A percentile compares a stretch with the other conserved stretches of the same genome.
These are phyloP conservation scores for Stachybotrys elegans DNA, from an alignment of 2,329 filamentous ascomycete genomes.

Conservation along the genomic window DNA sequence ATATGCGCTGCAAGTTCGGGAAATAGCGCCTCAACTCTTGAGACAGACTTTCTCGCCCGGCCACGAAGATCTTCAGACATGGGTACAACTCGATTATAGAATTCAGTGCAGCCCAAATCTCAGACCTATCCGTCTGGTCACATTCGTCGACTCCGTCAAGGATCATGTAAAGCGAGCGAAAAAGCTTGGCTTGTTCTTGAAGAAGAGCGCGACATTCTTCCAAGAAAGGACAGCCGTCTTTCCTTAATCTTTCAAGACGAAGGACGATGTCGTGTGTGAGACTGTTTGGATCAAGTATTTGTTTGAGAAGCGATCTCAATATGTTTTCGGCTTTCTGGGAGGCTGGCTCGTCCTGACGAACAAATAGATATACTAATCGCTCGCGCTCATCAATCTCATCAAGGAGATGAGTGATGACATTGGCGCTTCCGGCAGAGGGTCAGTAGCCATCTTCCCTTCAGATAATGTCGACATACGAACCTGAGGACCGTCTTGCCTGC, in stretches of 20 bases:
- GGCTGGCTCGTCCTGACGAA: conserved; percentile 6
- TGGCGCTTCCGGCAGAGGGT: conserved; percentile 1
- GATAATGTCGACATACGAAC: neutral
- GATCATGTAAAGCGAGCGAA: conserved; percentile 17
- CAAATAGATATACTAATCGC: conserved; percentile 9
- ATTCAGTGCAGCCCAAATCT: neutral
- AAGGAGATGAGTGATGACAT: conserved; percentile 8
- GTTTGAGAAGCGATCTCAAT: conserved; percentile 10
- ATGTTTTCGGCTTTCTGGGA: conserved; percentile 10
- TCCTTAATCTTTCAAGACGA: neutral
- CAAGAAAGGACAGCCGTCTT: neutral
- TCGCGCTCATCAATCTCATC: neutral
- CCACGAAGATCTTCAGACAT: conserved; percentile 18
- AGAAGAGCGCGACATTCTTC: neutral
- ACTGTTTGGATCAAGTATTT: conserved; percentile 1
- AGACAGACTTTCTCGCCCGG: conserved; percentile 18
- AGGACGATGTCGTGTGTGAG: neutral
- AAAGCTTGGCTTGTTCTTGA: neutral
- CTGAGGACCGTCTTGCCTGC: conserved; percentile 20
- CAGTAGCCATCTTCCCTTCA: neutral
- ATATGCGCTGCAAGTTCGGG: neutral
- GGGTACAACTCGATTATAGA: neutral
- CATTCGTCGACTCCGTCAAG: conserved; percentile 31
- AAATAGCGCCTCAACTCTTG: conserved; percentile 8
- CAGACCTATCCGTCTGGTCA: conserved; percentile 13